A percentile compares a stretch with the other conserved stretches of the same genome.
These are phyloP conservation scores for Solanum commersonii DNA, from an alignment of 257 asterid genomes.

Conservation along the genomic window DNA sequence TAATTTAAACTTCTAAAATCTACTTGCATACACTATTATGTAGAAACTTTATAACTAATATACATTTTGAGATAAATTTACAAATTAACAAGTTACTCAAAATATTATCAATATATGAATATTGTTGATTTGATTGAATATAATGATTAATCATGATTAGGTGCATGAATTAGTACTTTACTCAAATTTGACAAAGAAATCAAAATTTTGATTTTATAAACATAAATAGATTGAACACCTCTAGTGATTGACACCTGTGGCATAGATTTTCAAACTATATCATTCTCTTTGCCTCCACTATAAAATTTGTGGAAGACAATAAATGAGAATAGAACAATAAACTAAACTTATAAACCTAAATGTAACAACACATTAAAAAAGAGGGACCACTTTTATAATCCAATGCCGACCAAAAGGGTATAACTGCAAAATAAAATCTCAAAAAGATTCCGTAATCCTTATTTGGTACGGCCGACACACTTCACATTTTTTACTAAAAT, in stretches of 20 bases:
- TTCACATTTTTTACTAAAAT: background rate
- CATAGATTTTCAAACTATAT: background rate
- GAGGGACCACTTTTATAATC: background rate
- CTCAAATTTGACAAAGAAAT: background rate
- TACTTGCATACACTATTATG: too few species aligned
- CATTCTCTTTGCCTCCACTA: background rate
- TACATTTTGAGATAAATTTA: background rate
- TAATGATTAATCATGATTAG: background rate
- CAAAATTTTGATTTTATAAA: background rate
- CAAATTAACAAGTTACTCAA: background rate
- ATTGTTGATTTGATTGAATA: background rate
- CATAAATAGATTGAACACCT: background rate
- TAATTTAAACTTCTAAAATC: too few species aligned
- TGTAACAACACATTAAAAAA: background rate
- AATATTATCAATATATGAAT: background rate
- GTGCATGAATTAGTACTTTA: background rate
- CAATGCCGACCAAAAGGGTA: background rate
- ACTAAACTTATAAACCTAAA: background rate
- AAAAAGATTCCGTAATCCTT: background rate
- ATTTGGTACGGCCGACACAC: slow-evolving; percentile 1
- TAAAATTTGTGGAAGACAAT: background rate
- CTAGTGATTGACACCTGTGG: background rate
- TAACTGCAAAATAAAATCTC: background rate
- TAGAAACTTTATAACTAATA: too few species aligned
- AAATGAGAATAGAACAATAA: background rate